These are phyloP conservation scores for Tolypocladium cylindrosporum DNA, from an alignment of 2,329 filamentous ascomycete species.

Conservation along the genomic window DNA sequence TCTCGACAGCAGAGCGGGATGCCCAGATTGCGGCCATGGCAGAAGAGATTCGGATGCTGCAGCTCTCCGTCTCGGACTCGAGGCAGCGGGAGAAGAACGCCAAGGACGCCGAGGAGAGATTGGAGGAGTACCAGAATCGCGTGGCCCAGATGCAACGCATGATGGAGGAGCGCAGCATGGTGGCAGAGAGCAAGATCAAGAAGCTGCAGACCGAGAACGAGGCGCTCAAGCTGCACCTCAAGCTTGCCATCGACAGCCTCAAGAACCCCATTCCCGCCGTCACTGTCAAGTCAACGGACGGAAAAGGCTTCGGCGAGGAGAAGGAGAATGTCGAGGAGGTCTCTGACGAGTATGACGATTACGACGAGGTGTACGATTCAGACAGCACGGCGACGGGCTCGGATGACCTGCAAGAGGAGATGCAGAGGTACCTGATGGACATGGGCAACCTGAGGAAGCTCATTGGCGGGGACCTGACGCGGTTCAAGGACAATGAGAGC, in stretches of 20 bases:
- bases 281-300: slow-evolving; percentile 22
- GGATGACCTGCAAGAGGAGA: slow-evolving; percentile 69
- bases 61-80: slow-evolving; percentile 62
- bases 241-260: slow-evolving; percentile 73
- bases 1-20: slow-evolving; percentile 86
- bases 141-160: slow-evolving; percentile 84
- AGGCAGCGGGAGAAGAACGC: slow-evolving; percentile 65
- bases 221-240: slow-evolving; percentile 75
- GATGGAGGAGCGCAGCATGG: slow-evolving; percentile 89
- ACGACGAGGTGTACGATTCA: slow-evolving; percentile 45
- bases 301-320: slow-evolving; percentile 13
- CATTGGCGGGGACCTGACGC: slow-evolving; percentile 68
- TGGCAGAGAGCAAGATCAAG: slow-evolving; percentile 89
- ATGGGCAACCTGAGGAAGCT: slow-evolving; percentile 53
- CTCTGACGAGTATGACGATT: slow-evolving; percentile 46
- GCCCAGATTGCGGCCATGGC: slow-evolving; percentile 92
- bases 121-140: slow-evolving; percentile 91
- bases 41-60: slow-evolving; percentile 80
- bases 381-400: slow-evolving; percentile 37
- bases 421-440: slow-evolving; percentile 76
- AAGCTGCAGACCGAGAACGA: slow-evolving; percentile 86
- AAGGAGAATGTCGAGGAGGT: slow-evolving; percentile 19
- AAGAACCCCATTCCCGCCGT: slow-evolving; percentile 80
- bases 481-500: slow-evolving; percentile 53
- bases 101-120: slow-evolving; percentile 66